A percentile compares a stretch with the other conserved stretches of the same genome.
Conservation (phyloP, 1,139 yeast genomes). For the Candida sanyaensis region DNA sequence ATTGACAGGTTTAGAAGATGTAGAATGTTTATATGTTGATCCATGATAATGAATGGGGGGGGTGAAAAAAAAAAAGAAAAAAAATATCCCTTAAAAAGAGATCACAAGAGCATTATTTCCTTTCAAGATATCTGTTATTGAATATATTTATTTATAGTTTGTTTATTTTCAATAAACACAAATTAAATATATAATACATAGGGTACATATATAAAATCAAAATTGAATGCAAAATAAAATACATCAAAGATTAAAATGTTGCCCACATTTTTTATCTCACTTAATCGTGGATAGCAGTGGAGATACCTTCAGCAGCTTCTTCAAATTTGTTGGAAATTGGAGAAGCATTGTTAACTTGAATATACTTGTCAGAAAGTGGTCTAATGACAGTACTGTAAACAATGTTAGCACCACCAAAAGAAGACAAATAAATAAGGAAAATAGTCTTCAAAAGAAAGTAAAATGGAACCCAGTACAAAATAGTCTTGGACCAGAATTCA, state of each 20-base stretch:
- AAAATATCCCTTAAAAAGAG: neutral
- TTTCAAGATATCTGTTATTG: neutral
- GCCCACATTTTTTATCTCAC: neutral
- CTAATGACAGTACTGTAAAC: slow-evolving; percentile 66
- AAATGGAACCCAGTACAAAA: slow-evolving; percentile 93
- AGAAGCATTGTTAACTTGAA: slow-evolving; percentile 30
- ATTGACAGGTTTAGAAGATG: slow-evolving; percentile 16
- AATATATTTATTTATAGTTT: neutral
- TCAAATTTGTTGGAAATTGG: slow-evolving; percentile 35
- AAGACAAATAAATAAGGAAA: slow-evolving; percentile 85
- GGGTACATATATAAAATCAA: neutral
- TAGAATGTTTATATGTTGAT: slow-evolving; percentile 13
- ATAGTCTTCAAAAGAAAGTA: slow-evolving; percentile 92
- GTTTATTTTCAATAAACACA: neutral
- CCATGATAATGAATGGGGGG: neutral
- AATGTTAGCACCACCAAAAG: slow-evolving; percentile 78
- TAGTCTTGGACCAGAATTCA: slow-evolving; percentile 95
- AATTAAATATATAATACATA: slow-evolving; percentile 2
- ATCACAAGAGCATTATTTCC: neutral
- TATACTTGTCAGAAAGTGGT: slow-evolving; percentile 69
- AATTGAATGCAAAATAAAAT: neutral
- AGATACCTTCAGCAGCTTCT: slow-evolving; percentile 53
- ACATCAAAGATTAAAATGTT: no score
- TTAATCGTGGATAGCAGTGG: slow-evolving; percentile 21
- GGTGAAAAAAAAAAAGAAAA: no score